These are phyloP conservation scores for Cupressus sempervirens DNA, from an alignment of 75 land plant species.

Conservation along the genomic window DNA sequence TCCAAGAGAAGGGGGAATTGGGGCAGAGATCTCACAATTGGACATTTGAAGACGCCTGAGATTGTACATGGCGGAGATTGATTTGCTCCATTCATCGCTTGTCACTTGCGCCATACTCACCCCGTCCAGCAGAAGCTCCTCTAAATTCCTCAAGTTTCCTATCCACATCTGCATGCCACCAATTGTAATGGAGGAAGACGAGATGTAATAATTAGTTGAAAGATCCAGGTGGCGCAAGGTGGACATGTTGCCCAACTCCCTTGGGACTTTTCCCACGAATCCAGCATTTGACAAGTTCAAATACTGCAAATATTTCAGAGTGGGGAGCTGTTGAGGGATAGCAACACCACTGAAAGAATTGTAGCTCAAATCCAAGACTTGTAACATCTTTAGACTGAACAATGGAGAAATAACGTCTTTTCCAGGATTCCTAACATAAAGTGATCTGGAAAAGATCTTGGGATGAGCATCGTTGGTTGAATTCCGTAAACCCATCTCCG, in stretches of 20 bases:
- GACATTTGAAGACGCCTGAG: slow-evolving; percentile 2
- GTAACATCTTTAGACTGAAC: not conserved
- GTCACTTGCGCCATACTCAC: not conserved
- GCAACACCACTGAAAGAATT: not conserved
- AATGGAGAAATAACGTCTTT: not conserved
- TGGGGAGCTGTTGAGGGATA: not conserved
- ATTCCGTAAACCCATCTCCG: not conserved
- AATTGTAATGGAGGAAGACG: not conserved
- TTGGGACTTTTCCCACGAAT: slow-evolving; percentile 15
- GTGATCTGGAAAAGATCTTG: too few relatives aligned
- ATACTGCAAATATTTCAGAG: not conserved
- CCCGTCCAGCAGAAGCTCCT: not conserved
- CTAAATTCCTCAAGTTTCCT: not conserved
- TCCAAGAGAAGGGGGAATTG: not conserved
- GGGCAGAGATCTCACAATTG: not conserved
- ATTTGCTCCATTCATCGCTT: not conserved
- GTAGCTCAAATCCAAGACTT: not conserved
- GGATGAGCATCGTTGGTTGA: too few relatives aligned
- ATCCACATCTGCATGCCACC: not conserved
- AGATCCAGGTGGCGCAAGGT: slow-evolving; percentile 6
- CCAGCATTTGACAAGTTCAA: not conserved
- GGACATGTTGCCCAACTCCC: slow-evolving; percentile 21
- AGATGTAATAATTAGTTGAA: not conserved
- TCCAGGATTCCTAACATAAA: too few relatives aligned
- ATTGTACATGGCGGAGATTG: not conserved